These are phyloP conservation scores for Cucurbita ficifolia DNA, from an alignment of 306 rosid genomes.

Conservation along the genomic window DNA sequence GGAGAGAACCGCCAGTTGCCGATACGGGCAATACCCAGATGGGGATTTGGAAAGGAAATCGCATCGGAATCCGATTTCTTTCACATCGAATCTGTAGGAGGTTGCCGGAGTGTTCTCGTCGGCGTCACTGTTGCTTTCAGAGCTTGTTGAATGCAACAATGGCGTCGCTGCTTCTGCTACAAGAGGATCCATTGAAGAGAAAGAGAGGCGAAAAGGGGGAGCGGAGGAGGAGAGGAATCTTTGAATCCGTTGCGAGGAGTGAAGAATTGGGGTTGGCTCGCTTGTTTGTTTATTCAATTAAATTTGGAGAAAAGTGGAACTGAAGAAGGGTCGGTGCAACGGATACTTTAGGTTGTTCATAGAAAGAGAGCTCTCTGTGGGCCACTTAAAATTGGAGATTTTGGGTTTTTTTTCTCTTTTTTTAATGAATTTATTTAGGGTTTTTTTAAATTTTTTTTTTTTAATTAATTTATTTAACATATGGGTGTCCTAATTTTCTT, in stretches of 20 bases:
- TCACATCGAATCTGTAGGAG: constrained; percentile 17
- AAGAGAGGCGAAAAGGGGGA: not conserved
- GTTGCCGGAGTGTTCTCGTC: constrained; percentile 24
- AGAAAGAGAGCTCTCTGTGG: constrained; percentile 10
- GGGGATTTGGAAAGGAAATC: constrained; percentile 8
- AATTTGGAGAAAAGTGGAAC: not conserved
- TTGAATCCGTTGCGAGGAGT: not conserved
- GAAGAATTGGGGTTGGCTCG: not conserved
- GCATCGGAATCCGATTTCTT: not conserved
- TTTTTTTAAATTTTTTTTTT: too few species aligned
- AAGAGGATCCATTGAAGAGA: constrained; percentile 10
- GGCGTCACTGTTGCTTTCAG: constrained; percentile 18
- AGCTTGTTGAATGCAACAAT: constrained; percentile 20
- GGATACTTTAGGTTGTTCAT: constrained; percentile 32
- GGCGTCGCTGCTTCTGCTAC: constrained; percentile 26
- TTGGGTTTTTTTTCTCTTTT: not conserved
- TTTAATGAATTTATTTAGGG: too few species aligned
- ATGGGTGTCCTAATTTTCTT: too few species aligned
- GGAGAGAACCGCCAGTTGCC: constrained; percentile 55
- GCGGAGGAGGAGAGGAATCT: not conserved
- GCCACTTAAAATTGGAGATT: constrained; percentile 5
- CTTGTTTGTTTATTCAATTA: not conserved
- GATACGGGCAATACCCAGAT: constrained; percentile 28
- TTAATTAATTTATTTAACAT: too few species aligned
- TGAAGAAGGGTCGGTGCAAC: constrained; percentile 25